These are phyloP conservation scores for Rhizoclosmatium globosum DNA, from an alignment of 192 early-diverging fungal species.

Conservation along the genomic window DNA sequence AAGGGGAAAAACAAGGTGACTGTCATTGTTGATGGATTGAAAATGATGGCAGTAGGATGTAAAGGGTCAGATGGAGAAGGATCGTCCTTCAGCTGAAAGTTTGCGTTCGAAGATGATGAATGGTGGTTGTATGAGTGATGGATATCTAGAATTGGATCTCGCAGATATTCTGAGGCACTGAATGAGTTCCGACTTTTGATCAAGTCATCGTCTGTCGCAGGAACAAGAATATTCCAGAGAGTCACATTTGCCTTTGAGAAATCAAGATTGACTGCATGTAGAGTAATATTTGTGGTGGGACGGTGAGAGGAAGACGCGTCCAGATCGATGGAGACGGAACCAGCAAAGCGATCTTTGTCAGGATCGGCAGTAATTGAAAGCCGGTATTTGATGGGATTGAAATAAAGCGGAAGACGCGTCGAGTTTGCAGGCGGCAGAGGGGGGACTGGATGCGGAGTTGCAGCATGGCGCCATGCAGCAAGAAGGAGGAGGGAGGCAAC, in stretches of 20 bases:
- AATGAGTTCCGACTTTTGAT: no score
- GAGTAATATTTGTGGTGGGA: not conserved
- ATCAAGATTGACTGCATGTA: not conserved
- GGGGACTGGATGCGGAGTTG: not conserved
- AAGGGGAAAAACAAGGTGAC: slow-evolving; percentile 15
- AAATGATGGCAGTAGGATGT: slow-evolving; percentile 1
- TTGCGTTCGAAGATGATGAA: no score
- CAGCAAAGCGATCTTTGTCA: not conserved
- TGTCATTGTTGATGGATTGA: not conserved
- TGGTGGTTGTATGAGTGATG: no score
- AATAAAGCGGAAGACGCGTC: not conserved
- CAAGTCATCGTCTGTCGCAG: no score
- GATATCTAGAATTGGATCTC: no score
- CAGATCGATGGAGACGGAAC: not conserved
- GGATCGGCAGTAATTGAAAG: not conserved
- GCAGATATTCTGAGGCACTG: no score
- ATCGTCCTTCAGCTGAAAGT: not conserved
- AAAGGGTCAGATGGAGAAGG: not conserved
- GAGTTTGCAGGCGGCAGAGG: not conserved
- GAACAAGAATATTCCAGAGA: not conserved
- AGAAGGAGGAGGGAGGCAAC: not conserved
- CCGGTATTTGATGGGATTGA: not conserved
- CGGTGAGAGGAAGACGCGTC: not conserved
- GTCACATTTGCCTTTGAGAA: not conserved
- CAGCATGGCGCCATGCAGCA: not conserved